phyloP scores from a whole-genome alignment of 768 basidiomycete genomes.

The Trametes elegans region DNA sequence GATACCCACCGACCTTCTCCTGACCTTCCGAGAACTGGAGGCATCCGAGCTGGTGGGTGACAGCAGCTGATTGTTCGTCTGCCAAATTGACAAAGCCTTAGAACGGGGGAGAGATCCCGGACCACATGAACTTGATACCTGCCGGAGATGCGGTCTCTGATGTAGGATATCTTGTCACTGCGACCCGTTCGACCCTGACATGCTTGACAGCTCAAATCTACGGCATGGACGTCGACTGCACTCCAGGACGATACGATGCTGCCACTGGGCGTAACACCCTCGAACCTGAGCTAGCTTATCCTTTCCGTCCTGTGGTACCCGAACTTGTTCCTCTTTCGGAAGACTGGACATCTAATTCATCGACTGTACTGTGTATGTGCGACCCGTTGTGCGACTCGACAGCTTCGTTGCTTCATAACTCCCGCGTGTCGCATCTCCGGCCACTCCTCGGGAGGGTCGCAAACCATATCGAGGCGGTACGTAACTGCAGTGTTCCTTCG shows the following conservation, averaged over 20 bases:
- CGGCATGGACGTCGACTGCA: constrained; percentile 47
- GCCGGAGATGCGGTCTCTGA: constrained; percentile 54
- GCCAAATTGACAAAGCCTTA: constrained; percentile 15
- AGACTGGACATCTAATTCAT: not conserved
- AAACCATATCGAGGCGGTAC: not conserved
- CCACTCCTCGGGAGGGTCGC: not conserved
- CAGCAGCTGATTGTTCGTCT: not conserved
- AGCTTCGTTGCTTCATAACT: not conserved
- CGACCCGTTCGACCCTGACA: not conserved
- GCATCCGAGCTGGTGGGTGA: constrained; percentile 54
- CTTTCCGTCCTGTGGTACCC: not conserved
- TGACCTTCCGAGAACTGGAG: constrained; percentile 68
- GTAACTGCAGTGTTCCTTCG: not conserved
- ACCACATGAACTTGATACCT: constrained; percentile 78
- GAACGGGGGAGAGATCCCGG: constrained; percentile 51
- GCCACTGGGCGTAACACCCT: constrained; percentile 44
- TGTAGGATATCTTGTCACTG: constrained; percentile 38
- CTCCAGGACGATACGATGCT: constrained; percentile 33
- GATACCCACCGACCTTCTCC: constrained; percentile 66
- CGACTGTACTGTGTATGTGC: not conserved
- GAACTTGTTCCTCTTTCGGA: not conserved
- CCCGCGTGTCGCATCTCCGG: not conserved
- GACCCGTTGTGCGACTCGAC: not conserved
- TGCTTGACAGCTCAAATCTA: constrained; percentile 45
- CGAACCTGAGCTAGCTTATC: constrained; percentile 7